phyloP scores from a whole-genome alignment of 2,329 filamentous ascomycete species.

The Sclerotinia borealis region DNA sequence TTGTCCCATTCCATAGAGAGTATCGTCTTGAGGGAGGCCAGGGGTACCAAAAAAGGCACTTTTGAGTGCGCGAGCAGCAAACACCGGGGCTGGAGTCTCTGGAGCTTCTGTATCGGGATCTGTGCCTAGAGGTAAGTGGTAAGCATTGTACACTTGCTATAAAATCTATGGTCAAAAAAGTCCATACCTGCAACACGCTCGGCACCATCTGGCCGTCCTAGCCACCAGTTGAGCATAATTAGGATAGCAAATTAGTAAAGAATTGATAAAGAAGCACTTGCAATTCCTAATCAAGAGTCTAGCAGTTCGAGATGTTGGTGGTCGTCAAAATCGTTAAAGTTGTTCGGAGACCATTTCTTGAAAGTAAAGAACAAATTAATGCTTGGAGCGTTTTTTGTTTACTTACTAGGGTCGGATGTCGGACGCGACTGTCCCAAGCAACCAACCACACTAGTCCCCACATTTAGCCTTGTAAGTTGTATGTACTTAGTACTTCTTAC shows the following conservation, averaged over 20 bases:
- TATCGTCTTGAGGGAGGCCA: constrained; percentile 33
- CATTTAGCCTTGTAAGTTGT: not conserved
- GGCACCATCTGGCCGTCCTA: constrained; percentile 20
- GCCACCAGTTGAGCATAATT: constrained; percentile 33
- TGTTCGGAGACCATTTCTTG: not conserved
- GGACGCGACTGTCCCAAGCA: not conserved
- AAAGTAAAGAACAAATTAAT: not conserved
- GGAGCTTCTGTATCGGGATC: constrained; percentile 41
- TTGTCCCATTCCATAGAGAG: constrained; percentile 26
- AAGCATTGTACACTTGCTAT: not conserved
- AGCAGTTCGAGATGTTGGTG: not conserved
- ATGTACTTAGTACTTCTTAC: no score
- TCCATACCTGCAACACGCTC: constrained; percentile 26
- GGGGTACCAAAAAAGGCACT: constrained; percentile 59
- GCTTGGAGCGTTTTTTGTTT: constrained; percentile 11
- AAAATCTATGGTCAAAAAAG: not conserved
- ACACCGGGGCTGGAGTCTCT: constrained; percentile 61
- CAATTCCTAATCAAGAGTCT: not conserved
- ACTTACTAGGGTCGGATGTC: not conserved
- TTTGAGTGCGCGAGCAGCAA: constrained; percentile 59
- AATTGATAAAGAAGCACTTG: not conserved
- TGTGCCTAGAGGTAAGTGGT: not conserved
- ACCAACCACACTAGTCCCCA: not conserved
- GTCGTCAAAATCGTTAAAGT: not conserved
- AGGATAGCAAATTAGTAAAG: not conserved